These are phyloP conservation scores for Zygoascus flipseniorum DNA, from an alignment of 805 yeast genomes.

Conservation along the genomic window DNA sequence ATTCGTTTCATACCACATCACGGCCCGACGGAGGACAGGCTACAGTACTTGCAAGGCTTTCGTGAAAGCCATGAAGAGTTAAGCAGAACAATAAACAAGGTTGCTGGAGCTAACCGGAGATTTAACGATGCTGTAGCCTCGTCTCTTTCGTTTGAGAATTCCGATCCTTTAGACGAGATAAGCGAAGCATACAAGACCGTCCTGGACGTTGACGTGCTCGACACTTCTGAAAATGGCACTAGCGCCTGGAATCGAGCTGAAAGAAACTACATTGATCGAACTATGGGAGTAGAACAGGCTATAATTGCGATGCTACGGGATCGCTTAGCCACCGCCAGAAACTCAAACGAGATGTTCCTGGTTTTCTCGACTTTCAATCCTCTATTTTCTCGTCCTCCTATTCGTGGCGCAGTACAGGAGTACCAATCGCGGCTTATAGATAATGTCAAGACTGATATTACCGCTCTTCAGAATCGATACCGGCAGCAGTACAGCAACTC, in stretches of 20 bases:
- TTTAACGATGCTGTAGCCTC: slow-evolving; percentile 4
- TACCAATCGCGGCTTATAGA: slow-evolving; percentile 45
- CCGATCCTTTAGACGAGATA: slow-evolving; percentile 29
- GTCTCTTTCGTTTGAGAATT: slow-evolving; percentile 17
- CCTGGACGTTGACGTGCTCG: slow-evolving; percentile 31
- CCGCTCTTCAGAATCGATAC: slow-evolving; percentile 34
- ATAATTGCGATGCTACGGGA: slow-evolving; percentile 35
- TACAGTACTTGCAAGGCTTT: slow-evolving; percentile 38
- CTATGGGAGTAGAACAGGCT: slow-evolving; percentile 38
- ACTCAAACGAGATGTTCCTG: slow-evolving; percentile 43
- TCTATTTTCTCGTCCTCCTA: slow-evolving; percentile 43
- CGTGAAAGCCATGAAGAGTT: slow-evolving; percentile 48
- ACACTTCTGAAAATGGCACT: slow-evolving; percentile 25
- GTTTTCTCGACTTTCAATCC: slow-evolving; percentile 42
- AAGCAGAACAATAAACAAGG: slow-evolving; percentile 28
- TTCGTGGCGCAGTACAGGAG: slow-evolving; percentile 51
- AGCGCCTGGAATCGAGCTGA: slow-evolving; percentile 37
- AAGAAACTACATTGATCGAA: slow-evolving; percentile 34
- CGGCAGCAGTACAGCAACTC: slow-evolving; percentile 26
- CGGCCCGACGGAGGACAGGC: slow-evolving; percentile 32
- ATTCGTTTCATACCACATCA: slow-evolving; percentile 49
- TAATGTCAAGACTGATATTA: slow-evolving; percentile 41
- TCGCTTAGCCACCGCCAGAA: slow-evolving; percentile 32
- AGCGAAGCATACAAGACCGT: slow-evolving; percentile 36
- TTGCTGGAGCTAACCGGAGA: slow-evolving; percentile 12